These are phyloP conservation scores for Leptodermis oblonga DNA, from an alignment of 257 asterid genomes.

Conservation along the genomic window DNA sequence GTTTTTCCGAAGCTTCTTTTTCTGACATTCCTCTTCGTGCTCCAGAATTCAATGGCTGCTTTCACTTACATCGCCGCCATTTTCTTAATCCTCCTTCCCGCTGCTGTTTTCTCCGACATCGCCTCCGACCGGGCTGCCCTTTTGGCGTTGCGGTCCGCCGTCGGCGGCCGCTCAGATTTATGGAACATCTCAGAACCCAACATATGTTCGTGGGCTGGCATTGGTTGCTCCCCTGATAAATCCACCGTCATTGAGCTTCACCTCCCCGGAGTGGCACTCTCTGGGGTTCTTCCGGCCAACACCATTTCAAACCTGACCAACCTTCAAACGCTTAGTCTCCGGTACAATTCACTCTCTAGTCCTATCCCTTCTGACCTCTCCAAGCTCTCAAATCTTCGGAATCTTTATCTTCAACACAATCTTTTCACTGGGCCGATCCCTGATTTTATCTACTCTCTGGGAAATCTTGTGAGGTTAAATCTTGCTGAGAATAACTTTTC, in stretches of 20 bases:
- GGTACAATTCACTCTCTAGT: slow-evolving; percentile 71
- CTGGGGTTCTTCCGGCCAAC: slow-evolving; percentile 59
- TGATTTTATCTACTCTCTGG: slow-evolving; percentile 42
- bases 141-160: slow-evolving; percentile 59
- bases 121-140: slow-evolving; percentile 79
- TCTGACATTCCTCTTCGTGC: slow-evolving; percentile 9
- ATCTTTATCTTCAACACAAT: slow-evolving; percentile 65
- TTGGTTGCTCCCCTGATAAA: slow-evolving; percentile 49
- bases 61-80: slow-evolving; percentile 15
- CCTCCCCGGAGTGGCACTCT: slow-evolving; percentile 82
- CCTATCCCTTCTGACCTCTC: slow-evolving; percentile 57
- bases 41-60: slow-evolving; percentile 5
- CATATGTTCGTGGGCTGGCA: slow-evolving; percentile 77
- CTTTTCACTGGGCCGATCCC: slow-evolving; percentile 62
- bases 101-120: slow-evolving; percentile 44
- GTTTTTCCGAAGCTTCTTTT: slow-evolving; percentile 4
- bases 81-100: slow-evolving; percentile 22
- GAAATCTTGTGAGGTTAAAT: slow-evolving; percentile 58
- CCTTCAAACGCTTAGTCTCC: slow-evolving; percentile 71
- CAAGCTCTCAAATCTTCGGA: slow-evolving; percentile 47
- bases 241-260: slow-evolving; percentile 63
- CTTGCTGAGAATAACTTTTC: slow-evolving; percentile 69
- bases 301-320: slow-evolving; percentile 55
- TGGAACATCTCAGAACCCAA: slow-evolving; percentile 68
- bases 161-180: slow-evolving; percentile 69